phyloP scores from a whole-genome alignment of 495 filamentous ascomycete genomes.

The Aspergillus sparsus region DNA sequence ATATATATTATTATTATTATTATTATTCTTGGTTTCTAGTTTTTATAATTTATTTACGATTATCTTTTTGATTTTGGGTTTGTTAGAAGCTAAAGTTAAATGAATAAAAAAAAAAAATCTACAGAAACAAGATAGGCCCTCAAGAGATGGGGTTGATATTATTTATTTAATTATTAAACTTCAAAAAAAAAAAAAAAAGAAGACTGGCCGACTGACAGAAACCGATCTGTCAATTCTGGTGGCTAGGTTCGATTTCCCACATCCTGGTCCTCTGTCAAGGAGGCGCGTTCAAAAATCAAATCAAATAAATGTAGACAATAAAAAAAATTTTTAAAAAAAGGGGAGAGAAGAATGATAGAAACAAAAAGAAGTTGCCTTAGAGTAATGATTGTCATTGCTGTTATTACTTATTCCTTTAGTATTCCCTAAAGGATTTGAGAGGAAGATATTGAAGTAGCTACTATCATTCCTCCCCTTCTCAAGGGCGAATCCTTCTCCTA shows the following conservation, averaged over 20 bases:
- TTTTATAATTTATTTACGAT: no score
- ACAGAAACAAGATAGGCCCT: conserved; percentile 2
- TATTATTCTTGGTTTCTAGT: conserved; percentile 1
- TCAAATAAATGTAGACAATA: conserved; percentile 9
- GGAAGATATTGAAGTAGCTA: no score
- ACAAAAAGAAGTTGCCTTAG: background rate
- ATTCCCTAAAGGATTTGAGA: background rate
- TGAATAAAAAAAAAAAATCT: conserved; percentile 1
- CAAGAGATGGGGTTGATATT: conserved; percentile 5
- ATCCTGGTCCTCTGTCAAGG: conserved; percentile 21
- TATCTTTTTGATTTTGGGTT: background rate
- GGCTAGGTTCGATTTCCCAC: conserved; percentile 23
- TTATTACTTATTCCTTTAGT: background rate
- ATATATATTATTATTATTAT: conserved; percentile 9
- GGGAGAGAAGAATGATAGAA: conserved; percentile 1
- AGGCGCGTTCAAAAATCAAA: conserved; percentile 17
- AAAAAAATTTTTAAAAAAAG: conserved; percentile 6
- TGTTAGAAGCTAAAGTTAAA: background rate
- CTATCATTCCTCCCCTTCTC: conserved; percentile 1
- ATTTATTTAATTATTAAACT: background rate
- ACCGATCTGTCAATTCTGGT: conserved; percentile 30
- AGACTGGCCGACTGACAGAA: conserved; percentile 12
- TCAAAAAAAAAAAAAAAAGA: conserved; percentile 14
- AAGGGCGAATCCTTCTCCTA: conserved; percentile 1
- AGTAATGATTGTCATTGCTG: conserved; percentile 3